phyloP scores from a whole-genome alignment of 805 yeast genomes.

The Starmerella riodocensis region DNA sequence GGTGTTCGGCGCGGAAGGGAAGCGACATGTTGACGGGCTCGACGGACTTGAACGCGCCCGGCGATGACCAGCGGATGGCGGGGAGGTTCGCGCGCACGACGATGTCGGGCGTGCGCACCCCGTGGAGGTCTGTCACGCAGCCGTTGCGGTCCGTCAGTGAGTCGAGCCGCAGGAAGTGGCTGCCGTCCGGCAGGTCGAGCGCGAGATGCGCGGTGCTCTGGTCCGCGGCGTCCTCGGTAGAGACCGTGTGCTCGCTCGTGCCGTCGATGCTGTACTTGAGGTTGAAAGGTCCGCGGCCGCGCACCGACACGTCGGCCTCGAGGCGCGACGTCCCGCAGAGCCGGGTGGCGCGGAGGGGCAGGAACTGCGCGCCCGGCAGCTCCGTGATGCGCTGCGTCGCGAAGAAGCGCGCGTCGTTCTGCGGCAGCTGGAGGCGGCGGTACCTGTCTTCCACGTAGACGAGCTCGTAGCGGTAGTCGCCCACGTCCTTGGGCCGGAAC shows the following conservation, averaged over 20 bases:
- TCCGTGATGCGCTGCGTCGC: slow-evolving; percentile 28
- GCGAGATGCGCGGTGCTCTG: slow-evolving; percentile 3
- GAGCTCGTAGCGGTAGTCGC: slow-evolving; percentile 66
- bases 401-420: slow-evolving; percentile 9
- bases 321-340: slow-evolving; percentile 17
- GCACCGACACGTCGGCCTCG: slow-evolving; percentile 43
- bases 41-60: slow-evolving; percentile 25
- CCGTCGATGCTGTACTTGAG: slow-evolving; percentile 48
- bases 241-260: not conserved
- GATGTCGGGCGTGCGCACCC: slow-evolving; percentile 50
- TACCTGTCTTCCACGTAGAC: slow-evolving; percentile 43
- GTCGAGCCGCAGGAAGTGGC: slow-evolving; percentile 49
- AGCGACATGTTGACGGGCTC: slow-evolving; percentile 30
- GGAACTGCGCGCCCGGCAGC: slow-evolving; percentile 32
- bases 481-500: slow-evolving; percentile 70
- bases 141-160: slow-evolving; percentile 62
- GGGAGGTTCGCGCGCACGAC: slow-evolving; percentile 63
- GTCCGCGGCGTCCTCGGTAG: slow-evolving; percentile 29
- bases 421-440: slow-evolving; percentile 24
- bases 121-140: slow-evolving; percentile 57
- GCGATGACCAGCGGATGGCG: slow-evolving; percentile 33
- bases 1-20: not conserved
- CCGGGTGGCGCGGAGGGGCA: slow-evolving; percentile 7
- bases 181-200: slow-evolving; percentile 41
- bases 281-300: slow-evolving; percentile 70